Base-by-base conservation (phyloP, 2,329 filamentous ascomycete genomes). In the Xylariaceae sp. region DNA sequence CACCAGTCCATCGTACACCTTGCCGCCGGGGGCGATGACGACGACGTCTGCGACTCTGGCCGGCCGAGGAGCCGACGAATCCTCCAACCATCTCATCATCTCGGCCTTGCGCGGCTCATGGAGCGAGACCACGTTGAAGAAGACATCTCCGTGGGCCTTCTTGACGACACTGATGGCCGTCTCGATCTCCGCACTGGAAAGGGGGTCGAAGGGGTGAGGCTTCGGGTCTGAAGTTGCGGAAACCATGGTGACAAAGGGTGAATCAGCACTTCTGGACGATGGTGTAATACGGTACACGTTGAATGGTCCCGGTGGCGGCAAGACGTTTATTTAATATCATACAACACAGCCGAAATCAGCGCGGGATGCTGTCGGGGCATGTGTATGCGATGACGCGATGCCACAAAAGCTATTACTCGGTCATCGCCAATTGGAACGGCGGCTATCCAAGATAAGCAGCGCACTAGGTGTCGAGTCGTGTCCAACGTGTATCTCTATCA, bases 61-160 rank as follows among this genome's bases (percentile, higher is more conserved):
- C 9, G 88, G 88, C 28, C 76, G 68, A 1, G 77, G 69, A 0
- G 67, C 63, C 8, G 66, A 69, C 14, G 74, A 61, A 37, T 77
- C 68, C 31, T 72, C 77, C 10, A 94, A 61, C 86, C 86, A 94
- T 39, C 72, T 74, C 55, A 79, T 68, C 84, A 94, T 88, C 49
- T 87, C 78, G 29, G 72, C 77, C 68, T 94, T 94, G 44, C 81
- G 81, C 31, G 88, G 88, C 66, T 94, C 88, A 50, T 79, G 80
- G 18, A 94, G 67, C 3, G 85, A 83, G 36, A 94, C 80, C 3
- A 88, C 83, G 65, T 94, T 92, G 73, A 89, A 94, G 58, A 79
- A 77, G 38, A 93, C 70, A 31, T 80, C 68, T 37, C 76, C 68
- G 55, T 94, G 70, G 38, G 81, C 70, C 47, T 80, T 75, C 40